Conservation (phyloP, 495 filamentous ascomycete genomes). For the Aspergillus baeticus region DNA sequence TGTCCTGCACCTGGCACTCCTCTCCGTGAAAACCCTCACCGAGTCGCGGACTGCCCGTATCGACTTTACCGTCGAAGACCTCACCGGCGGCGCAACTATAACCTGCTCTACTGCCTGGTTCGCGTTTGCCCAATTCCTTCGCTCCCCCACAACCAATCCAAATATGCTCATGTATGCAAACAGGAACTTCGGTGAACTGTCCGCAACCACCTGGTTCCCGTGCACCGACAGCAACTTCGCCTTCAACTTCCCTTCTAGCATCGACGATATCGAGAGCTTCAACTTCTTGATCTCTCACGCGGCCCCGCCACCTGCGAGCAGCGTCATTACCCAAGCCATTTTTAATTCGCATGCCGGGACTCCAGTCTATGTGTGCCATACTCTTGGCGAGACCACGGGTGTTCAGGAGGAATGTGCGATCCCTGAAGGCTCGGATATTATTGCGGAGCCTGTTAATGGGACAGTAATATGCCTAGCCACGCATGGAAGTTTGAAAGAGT, state of each 20-base stretch:
- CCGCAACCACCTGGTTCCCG: neutral
- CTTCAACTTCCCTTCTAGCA: neutral
- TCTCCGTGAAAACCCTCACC: constrained; percentile 1
- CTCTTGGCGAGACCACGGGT: neutral
- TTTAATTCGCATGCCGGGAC: neutral
- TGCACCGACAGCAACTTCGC: neutral
- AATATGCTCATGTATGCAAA: too few species aligned
- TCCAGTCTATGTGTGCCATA: neutral
- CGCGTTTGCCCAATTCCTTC: neutral
- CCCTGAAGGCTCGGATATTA: neutral
- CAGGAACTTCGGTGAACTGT: neutral
- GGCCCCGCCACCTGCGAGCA: too few species aligned
- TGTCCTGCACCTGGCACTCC: neutral
- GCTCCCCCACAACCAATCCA: neutral
- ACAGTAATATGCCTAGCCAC: too few species aligned
- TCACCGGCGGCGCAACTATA: neutral
- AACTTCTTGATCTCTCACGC: neutral
- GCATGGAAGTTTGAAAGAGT: too few species aligned
- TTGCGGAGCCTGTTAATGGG: neutral
- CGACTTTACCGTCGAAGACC: constrained; percentile 1
- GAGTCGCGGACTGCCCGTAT: constrained; percentile 2
- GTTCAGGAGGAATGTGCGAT: neutral
- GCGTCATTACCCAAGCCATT: neutral
- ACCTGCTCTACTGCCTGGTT: constrained; percentile 2
- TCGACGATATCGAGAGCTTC: neutral